phyloP scores from a whole-genome alignment of 805 yeast species.

The Saturnispora besseyi region DNA sequence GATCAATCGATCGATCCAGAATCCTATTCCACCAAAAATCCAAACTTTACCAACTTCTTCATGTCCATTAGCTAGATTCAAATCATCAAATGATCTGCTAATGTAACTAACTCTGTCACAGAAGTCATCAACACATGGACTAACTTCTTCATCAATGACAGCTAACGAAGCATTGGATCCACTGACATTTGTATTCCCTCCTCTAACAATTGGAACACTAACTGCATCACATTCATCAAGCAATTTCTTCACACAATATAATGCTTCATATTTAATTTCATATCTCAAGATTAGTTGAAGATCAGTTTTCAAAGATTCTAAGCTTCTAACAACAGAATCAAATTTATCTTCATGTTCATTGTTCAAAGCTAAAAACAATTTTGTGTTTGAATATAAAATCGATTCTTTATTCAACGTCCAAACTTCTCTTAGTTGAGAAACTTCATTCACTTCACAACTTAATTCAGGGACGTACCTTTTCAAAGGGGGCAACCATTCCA shows the following conservation, averaged over 20 bases:
- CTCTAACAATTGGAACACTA: not conserved
- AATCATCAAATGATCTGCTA: conserved; percentile 11
- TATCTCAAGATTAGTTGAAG: conserved; percentile 44
- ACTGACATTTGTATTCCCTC: not conserved
- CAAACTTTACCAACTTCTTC: conserved; percentile 7
- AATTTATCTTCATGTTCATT: conserved; percentile 28
- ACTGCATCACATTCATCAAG: conserved; percentile 4
- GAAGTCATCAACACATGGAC: conserved; percentile 12
- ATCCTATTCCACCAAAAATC: conserved; percentile 14
- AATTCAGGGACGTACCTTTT: conserved; percentile 30
- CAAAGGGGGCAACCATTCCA: conserved; percentile 51
- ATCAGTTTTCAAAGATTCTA: conserved; percentile 30
- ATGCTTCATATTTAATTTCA: conserved; percentile 35
- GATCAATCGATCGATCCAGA: conserved; percentile 39
- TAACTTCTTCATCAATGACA: conserved; percentile 10
- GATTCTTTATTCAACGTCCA: conserved; percentile 19
- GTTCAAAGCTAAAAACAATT: conserved; percentile 21
- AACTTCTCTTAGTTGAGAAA: conserved; percentile 20
- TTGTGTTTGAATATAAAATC: not conserved
- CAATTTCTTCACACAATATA: conserved; percentile 10
- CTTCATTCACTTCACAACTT: conserved; percentile 10
- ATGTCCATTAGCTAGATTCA: conserved; percentile 3
- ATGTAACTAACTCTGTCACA: conserved; percentile 13
- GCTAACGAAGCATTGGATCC: not conserved
- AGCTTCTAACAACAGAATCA: conserved; percentile 27